Percentiles rank a stretch among this genome's conserved stretches.
These are phyloP conservation scores for Pulveroboletus sp. DNA, from an alignment of 768 basidiomycete species.

Conservation along the genomic window DNA sequence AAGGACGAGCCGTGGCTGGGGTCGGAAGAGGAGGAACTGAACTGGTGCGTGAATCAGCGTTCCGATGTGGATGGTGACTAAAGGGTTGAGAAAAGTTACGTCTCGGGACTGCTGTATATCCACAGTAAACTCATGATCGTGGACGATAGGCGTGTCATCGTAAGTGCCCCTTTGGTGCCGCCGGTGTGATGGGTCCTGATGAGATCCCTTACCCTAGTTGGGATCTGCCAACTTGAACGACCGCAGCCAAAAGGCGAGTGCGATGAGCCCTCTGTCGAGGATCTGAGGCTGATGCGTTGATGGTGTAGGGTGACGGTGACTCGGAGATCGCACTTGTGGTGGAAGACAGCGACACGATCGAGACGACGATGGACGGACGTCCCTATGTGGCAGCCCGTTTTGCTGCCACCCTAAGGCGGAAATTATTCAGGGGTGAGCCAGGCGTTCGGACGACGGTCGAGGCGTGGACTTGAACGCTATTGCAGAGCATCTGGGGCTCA, in stretches of 20 bases:
- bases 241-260: conserved; percentile 66
- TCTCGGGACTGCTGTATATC: conserved; percentile 78
- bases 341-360: conserved; percentile 80
- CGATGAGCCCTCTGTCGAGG: not conserved
- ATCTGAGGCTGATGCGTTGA: conserved; percentile 6
- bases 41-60: conserved; percentile 51
- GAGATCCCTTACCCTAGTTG: conserved; percentile 47
- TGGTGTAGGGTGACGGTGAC: conserved; percentile 76
- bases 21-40: conserved; percentile 74
- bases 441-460: not conserved
- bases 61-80: conserved; percentile 1
- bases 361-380: conserved; percentile 73
- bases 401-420: conserved; percentile 78
- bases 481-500: conserved; percentile 83
- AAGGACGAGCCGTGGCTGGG: conserved; percentile 84
- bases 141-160: conserved; percentile 86
- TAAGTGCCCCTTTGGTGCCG: conserved; percentile 39
- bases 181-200: conserved; percentile 4
- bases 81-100: conserved; percentile 49
- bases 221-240: conserved; percentile 94
- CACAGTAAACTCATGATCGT: conserved; percentile 93
- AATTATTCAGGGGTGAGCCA: conserved; percentile 69
- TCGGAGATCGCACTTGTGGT: conserved; percentile 93
- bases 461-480: conserved; percentile 4
- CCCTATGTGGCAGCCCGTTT: conserved; percentile 72